Evolutionary conservation across 176 grass and related monocot genomes (phyloP).

Genomic region (Bolboschoenus planiculmis): DNA sequence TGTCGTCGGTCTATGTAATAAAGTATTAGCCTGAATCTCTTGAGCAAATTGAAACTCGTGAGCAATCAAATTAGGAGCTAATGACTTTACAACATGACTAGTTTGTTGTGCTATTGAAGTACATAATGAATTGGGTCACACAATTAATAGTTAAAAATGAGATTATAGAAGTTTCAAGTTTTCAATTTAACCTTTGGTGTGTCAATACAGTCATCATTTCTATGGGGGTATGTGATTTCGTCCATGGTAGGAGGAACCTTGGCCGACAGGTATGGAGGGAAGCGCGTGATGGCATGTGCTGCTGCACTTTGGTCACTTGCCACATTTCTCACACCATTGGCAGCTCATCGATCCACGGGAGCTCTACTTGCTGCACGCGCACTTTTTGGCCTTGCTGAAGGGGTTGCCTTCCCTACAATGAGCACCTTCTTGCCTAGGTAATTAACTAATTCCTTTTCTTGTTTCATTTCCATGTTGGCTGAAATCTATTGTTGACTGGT

Average conservation of each 20-base stretch:
- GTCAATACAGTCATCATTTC: conserved; percentile 73
- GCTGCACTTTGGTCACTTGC: conserved; percentile 83
- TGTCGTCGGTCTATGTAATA: background rate
- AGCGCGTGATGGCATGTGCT: conserved; percentile 80
- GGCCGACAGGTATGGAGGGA: conserved; percentile 84
- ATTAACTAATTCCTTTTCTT: background rate
- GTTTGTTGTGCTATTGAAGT: background rate
- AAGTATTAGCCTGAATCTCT: background rate
- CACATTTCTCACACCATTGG: conserved; percentile 92
- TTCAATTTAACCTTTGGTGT: background rate
- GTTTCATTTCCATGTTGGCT: background rate
- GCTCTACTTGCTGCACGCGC: conserved; percentile 62
- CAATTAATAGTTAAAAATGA: background rate
- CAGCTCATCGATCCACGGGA: conserved; percentile 52
- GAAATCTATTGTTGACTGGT: background rate
- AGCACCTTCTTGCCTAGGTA: conserved; percentile 88
- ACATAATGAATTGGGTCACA: background rate
- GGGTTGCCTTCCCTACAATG: conserved; percentile 96
- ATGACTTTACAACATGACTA: background rate
- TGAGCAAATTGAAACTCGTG: background rate
- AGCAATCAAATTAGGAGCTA: background rate
- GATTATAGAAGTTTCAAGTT: background rate
- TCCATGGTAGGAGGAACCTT: conserved; percentile 89
- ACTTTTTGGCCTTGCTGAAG: conserved; percentile 85
- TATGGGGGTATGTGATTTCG: conserved; percentile 90